phyloP scores from a whole-genome alignment of 1,139 yeast genomes.

The Nakaseomyces kungkrabaensis region DNA sequence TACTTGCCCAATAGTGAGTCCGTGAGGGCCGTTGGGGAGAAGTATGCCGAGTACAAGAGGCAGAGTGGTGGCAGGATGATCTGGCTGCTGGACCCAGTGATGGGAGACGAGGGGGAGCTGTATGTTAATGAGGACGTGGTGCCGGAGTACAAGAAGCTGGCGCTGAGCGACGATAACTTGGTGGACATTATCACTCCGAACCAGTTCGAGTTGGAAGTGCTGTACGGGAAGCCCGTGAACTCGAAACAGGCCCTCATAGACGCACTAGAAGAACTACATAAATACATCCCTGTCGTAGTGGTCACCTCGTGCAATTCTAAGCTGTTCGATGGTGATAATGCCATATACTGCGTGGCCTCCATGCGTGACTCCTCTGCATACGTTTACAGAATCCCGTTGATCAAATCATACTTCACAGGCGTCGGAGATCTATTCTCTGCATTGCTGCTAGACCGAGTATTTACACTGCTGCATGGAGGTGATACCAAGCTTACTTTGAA shows the following conservation, averaged over 20 bases:
- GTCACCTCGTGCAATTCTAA: conserved; percentile 26
- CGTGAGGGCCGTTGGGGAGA: conserved; percentile 30
- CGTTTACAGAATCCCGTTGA: conserved; percentile 40
- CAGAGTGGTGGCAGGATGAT: conserved; percentile 20
- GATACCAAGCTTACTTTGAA: conserved; percentile 7
- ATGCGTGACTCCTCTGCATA: conserved; percentile 16
- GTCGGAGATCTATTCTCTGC: conserved; percentile 67
- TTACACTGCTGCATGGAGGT: conserved; percentile 10
- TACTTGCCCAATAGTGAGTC: conserved; percentile 45
- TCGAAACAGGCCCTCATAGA: conserved; percentile 31
- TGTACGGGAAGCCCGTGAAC: conserved; percentile 38
- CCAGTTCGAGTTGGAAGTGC: conserved; percentile 58
- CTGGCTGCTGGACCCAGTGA: conserved; percentile 60
- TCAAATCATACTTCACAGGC: conserved; percentile 62
- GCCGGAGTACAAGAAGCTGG: conserved; percentile 39
- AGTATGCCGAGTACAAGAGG: conserved; percentile 21
- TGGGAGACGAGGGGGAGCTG: conserved; percentile 65
- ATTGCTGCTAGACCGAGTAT: conserved; percentile 42
- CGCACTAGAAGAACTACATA: conserved; percentile 38
- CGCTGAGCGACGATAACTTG: conserved; percentile 28
- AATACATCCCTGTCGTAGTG: conserved; percentile 25
- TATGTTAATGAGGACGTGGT: conserved; percentile 53
- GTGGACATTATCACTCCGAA: conserved; percentile 62
- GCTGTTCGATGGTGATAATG: conserved; percentile 19
- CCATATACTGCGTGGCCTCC: conserved; percentile 32